Percentiles rank a stretch among this genome's conserved stretches.
Conservation (phyloP, 805 yeast genomes). For the Saturnispora bothae region DNA sequence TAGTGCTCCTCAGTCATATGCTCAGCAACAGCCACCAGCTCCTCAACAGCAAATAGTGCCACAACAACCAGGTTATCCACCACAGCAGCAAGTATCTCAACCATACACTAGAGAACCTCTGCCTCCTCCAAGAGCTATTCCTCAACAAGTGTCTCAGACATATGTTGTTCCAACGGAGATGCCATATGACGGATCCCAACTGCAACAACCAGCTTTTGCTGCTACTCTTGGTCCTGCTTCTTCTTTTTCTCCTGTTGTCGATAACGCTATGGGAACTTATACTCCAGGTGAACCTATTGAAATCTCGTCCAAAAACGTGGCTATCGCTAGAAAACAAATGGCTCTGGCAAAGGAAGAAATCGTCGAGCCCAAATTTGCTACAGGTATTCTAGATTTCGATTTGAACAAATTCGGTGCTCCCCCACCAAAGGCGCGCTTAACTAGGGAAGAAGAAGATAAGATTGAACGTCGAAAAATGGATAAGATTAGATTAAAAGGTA, state of each 20-base stretch:
- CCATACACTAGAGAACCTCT: no score
- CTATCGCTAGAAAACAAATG: conserved; percentile 11
- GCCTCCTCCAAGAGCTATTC: no score
- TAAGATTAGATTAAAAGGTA: conserved; percentile 18
- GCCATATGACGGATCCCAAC: no score
- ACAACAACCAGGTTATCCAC: conserved; percentile 12
- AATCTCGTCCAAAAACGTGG: conserved; percentile 1
- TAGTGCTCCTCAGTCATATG: not conserved
- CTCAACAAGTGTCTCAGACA: no score
- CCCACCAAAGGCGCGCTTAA: conserved; percentile 31
- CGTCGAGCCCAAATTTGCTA: conserved; percentile 22
- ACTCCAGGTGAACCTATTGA: not conserved
- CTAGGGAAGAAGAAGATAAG: conserved; percentile 18
- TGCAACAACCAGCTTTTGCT: no score
- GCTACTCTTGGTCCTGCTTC: no score
- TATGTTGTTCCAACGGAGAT: no score
- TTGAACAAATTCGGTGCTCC: conserved; percentile 34
- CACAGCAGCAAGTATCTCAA: not conserved
- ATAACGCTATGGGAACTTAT: no score
- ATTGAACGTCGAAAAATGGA: conserved; percentile 18
- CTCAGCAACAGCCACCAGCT: conserved; percentile 9
- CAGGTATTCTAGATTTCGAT: conserved; percentile 28
- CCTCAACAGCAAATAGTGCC: conserved; percentile 8
- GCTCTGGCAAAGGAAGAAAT: conserved; percentile 13
- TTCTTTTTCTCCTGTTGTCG: no score